Evolutionary conservation across 805 yeast genomes (phyloP).

Genomic region (Saitoella complicata): DNA sequence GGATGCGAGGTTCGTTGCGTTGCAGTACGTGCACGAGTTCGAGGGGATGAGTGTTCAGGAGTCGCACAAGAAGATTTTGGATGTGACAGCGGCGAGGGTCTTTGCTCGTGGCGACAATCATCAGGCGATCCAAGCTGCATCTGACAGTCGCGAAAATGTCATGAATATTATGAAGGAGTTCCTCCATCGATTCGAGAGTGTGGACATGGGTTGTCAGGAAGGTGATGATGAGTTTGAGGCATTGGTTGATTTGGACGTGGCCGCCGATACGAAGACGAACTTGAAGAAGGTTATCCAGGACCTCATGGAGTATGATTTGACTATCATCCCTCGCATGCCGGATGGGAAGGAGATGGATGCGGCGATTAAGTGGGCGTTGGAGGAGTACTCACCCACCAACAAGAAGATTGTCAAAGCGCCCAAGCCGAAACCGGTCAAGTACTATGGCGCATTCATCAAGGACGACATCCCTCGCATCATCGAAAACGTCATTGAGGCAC

Average conservation of each 20-base stretch:
- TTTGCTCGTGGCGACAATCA: slow-evolving; percentile 69
- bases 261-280: slow-evolving; percentile 35
- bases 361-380: slow-evolving; percentile 39
- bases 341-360: slow-evolving; percentile 25
- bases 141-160: slow-evolving; percentile 34
- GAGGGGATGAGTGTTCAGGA: neutral
- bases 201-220: slow-evolving; percentile 32
- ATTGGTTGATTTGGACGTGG: slow-evolving; percentile 41
- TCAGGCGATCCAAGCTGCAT: slow-evolving; percentile 49
- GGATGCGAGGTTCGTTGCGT: slow-evolving; percentile 42
- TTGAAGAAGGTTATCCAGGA: slow-evolving; percentile 27
- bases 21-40: slow-evolving; percentile 41
- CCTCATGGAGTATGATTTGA: slow-evolving; percentile 29
- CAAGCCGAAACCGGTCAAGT: slow-evolving; percentile 5
- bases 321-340: slow-evolving; percentile 27
- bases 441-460: slow-evolving; percentile 2
- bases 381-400: slow-evolving; percentile 35
- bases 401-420: slow-evolving; percentile 22
- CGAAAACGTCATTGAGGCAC: slow-evolving; percentile 8
- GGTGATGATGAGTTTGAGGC: slow-evolving; percentile 47
- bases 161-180: slow-evolving; percentile 59
- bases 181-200: slow-evolving; percentile 48
- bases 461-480: slow-evolving; percentile 3
- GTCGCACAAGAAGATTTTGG: slow-evolving; percentile 8
- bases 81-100: slow-evolving; percentile 44